Percentiles rank a stretch among this genome's conserved stretches.
These are phyloP conservation scores for Elongisporangium undulatum DNA, from an alignment of 352 stramenopile genomes.

Conservation along the genomic window DNA sequence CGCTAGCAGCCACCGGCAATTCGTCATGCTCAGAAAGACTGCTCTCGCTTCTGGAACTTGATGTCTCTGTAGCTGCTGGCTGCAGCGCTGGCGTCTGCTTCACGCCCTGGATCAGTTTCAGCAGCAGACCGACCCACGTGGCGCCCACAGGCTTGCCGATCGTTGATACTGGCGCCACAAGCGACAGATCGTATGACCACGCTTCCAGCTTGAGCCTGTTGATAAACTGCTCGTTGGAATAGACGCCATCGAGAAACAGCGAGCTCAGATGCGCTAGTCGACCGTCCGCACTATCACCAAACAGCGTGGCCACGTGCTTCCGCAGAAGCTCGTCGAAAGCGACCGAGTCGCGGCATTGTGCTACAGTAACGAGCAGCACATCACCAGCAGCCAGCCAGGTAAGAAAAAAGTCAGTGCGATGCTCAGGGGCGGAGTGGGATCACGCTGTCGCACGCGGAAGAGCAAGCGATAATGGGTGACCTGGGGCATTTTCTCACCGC, in stretches of 20 bases:
- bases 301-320: constrained; percentile 40
- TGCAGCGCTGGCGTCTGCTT: constrained; percentile 5
- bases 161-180: constrained; percentile 30
- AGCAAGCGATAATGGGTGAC: not conserved
- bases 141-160: constrained; percentile 19
- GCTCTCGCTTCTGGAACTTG: not conserved
- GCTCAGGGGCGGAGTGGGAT: not conserved
- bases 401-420: not conserved
- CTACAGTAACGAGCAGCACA: constrained; percentile 16
- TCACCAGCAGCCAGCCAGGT: not conserved
- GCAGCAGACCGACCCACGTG: constrained; percentile 49
- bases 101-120: constrained; percentile 49
- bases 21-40: constrained; percentile 1
- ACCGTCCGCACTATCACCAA: constrained; percentile 18
- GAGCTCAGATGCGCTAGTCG: constrained; percentile 31
- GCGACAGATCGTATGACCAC: constrained; percentile 40
- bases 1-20: not conserved
- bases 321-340: constrained; percentile 36
- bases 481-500: constrained; percentile 16
- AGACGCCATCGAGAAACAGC: constrained; percentile 31
- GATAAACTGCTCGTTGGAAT: constrained; percentile 34
- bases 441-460: not conserved
- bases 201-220: constrained; percentile 53
- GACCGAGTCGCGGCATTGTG: constrained; percentile 16
- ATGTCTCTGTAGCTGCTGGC: not conserved